phyloP scores from a whole-genome alignment of 2,329 filamentous ascomycete genomes.

The Nothophoma quercina region DNA sequence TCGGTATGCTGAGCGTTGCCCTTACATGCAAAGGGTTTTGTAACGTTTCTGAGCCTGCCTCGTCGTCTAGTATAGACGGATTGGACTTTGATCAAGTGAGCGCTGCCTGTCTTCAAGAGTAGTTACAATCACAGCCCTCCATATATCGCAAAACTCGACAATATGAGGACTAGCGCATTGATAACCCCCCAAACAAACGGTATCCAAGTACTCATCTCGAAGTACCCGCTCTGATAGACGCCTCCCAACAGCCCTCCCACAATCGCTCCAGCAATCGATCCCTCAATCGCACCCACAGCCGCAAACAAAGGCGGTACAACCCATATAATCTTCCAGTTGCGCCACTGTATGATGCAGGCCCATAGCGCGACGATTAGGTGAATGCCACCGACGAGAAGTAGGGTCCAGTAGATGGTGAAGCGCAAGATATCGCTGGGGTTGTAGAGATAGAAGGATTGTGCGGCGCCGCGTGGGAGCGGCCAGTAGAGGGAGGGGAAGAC shows the following conservation, averaged over 20 bases:
- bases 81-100: too few species aligned
- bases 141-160: slow-evolving; percentile 93
- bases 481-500: slow-evolving; percentile 84
- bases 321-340: slow-evolving; percentile 68
- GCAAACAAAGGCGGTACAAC: slow-evolving; percentile 74
- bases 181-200: slow-evolving; percentile 88
- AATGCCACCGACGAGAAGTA: slow-evolving; percentile 78
- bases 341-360: slow-evolving; percentile 74
- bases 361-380: slow-evolving; percentile 76
- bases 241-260: slow-evolving; percentile 86
- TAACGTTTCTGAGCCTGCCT: too few species aligned
- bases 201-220: slow-evolving; percentile 93
- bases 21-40: too few species aligned
- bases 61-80: too few species aligned
- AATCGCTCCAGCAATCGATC: slow-evolving; percentile 79
- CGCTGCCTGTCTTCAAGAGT: too few species aligned
- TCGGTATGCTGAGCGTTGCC: too few species aligned
- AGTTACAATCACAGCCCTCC: slow-evolving; percentile 81
- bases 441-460: slow-evolving; percentile 72
- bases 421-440: slow-evolving; percentile 80
- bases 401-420: slow-evolving; percentile 86
- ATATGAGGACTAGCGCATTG: slow-evolving; percentile 80
- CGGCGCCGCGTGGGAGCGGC: slow-evolving; percentile 66
- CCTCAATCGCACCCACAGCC: slow-evolving; percentile 76
- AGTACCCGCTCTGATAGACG: slow-evolving; percentile 82